Percentiles rank a stretch among this genome's conserved stretches.
Conservation (phyloP, 345 rosid genomes). For the Citrus unshiu region DNA sequence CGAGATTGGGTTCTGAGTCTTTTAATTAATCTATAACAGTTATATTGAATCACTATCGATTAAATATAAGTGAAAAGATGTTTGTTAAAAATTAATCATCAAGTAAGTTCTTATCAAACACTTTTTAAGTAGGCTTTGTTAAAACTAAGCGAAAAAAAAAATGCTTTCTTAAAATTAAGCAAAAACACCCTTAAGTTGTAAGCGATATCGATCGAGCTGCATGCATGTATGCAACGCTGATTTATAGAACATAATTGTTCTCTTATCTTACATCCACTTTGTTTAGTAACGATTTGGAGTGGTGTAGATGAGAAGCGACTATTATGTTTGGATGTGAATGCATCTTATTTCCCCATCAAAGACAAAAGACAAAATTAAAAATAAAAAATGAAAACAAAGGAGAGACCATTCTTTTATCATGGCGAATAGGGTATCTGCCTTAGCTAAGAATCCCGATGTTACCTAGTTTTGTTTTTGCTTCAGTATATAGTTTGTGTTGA, state of each 20-base stretch:
- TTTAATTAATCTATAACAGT: not conserved
- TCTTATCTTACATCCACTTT: not conserved
- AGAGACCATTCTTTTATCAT: not conserved
- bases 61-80: no score
- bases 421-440: not conserved
- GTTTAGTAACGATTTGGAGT: not conserved
- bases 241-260: slow-evolving; percentile 1
- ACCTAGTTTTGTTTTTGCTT: not conserved
- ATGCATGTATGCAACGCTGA: not conserved
- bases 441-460: not conserved
- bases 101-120: no score
- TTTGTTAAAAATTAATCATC: no score
- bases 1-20: not conserved
- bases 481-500: not conserved
- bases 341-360: no score
- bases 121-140: no score
- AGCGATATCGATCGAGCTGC: no score
- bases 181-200: not conserved
- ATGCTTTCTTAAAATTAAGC: no score
- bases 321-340: no score
- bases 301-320: not conserved
- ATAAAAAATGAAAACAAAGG: not conserved
- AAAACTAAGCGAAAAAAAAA: no score
- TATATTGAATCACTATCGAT: not conserved
- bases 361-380: no score